Conservation (phyloP, 306 rosid species). For the Cucumis sativus region DNA sequence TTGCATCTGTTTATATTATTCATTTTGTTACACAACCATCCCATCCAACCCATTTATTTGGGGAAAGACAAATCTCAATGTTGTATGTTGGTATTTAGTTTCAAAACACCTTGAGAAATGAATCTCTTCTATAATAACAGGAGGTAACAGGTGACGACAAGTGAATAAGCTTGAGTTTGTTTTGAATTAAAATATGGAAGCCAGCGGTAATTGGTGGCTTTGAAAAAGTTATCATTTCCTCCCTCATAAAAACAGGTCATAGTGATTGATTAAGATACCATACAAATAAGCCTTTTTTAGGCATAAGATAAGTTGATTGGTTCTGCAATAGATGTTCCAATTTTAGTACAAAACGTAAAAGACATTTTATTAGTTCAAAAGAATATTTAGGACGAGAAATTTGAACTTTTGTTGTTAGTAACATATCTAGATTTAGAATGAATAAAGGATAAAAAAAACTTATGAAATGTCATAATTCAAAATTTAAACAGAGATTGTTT, state of each 20-base stretch:
- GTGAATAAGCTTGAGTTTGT: not conserved
- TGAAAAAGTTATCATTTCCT: not conserved
- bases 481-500: too few relatives aligned
- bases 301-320: not conserved
- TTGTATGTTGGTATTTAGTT: not conserved
- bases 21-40: not conserved
- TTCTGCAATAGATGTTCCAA: not conserved
- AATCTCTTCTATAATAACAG: not conserved
- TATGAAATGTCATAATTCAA: too few relatives aligned
- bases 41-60: not conserved
- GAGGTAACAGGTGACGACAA: not conserved
- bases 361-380: too few relatives aligned
- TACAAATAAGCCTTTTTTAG: not conserved
- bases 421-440: too few relatives aligned
- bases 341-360: not conserved
- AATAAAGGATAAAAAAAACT: too few relatives aligned
- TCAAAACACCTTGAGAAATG: not conserved
- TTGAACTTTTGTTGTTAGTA: too few relatives aligned
- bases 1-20: constrained; percentile 5
- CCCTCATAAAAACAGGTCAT: not conserved
- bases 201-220: not conserved
- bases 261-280: not conserved
- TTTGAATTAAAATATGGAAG: not conserved
- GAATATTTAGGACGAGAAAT: too few relatives aligned
- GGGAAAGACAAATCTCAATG: not conserved